Evolutionary conservation across 192 early-diverging fungal genomes (phyloP), one percentile per base, ranked within the genome.

Genomic region (Gamsiella multidivaricata): DNA sequence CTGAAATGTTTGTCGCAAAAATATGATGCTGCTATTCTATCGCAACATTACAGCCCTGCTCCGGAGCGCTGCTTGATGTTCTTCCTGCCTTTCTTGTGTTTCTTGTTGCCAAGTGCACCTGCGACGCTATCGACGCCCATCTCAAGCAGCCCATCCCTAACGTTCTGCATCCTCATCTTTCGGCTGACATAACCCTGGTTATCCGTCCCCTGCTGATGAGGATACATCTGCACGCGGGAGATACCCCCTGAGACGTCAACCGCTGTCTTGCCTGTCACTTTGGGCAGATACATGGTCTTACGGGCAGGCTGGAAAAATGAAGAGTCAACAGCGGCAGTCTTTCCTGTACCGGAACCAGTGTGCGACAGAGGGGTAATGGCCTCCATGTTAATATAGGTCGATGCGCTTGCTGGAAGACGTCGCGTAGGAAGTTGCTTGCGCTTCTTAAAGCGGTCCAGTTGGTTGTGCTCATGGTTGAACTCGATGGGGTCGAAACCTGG

Each of bases 391-490:
- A 88, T 87, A 61, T 74, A 83, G 51, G 84, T 76, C 46, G 88
- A 86, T 46, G 89, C 87, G 54, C 85, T 82, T 39, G 84, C 61
- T 4, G 65, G 61, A 9, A 71, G 53, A 49, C 64, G 59, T 18
- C 59, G 32, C 9, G 70, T 72, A 17, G 69, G 70, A 6, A 54
- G 49, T 54, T 88, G 74, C 61, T 90, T 69, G 36, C 81, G 56
- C 55, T 87, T 81, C 54, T 81, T 82, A 63, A 82, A 86, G 34
- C 86, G 60, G 45, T 89, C 84, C 12, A 89, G 81, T 45, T 86
- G 83, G 81, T 97, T 92, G 41, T 93, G 89, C 68, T 94, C 92
- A 43, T 62, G 72, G 80, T 99, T 99, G 85, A 98, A 99, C 31
- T 90, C 87, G n/a, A 74, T 43, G 51, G 66, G 54, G n/a, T 89